A percentile compares a stretch with the other conserved stretches of the same genome.
These are phyloP conservation scores for Colletotrichum sp. DNA, from an alignment of 2,329 filamentous ascomycete genomes.

Conservation along the genomic window DNA sequence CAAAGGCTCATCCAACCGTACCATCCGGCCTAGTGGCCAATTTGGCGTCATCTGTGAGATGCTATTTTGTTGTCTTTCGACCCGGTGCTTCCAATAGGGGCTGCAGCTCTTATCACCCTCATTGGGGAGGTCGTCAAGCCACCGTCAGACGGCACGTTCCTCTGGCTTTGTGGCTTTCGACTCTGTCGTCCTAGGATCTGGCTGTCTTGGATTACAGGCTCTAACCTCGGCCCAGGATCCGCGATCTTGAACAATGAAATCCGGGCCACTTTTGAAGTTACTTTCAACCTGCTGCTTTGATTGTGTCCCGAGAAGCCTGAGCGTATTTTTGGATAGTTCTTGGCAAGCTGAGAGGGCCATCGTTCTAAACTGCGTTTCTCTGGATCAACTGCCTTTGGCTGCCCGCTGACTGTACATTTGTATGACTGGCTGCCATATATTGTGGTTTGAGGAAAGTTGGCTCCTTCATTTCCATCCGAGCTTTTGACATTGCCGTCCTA, in stretches of 20 bases:
- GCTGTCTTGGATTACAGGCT: background rate
- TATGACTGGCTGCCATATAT: background rate
- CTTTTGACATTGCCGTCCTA: background rate
- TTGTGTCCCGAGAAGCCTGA: background rate
- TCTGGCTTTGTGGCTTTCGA: background rate
- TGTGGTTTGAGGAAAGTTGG: background rate
- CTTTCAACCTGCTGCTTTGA: background rate
- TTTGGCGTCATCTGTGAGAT: background rate
- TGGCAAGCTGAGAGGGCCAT: background rate
- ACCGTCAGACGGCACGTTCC: background rate
- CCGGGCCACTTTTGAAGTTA: background rate
- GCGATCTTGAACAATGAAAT: background rate
- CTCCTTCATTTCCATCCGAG: background rate
- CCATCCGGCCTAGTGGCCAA: background rate
- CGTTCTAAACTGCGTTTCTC: background rate
- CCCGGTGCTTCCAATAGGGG: background rate
- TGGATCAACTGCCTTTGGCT: background rate
- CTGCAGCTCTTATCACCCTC: conserved; percentile 2
- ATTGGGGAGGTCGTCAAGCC: background rate
- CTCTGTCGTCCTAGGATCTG: background rate
- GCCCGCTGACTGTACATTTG: background rate
- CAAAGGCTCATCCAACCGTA: background rate
- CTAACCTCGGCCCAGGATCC: background rate
- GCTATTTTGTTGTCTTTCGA: background rate
- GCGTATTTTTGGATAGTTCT: background rate